Conservation (phyloP, 2,329 filamentous ascomycete genomes). For the Beauveria varroae region DNA sequence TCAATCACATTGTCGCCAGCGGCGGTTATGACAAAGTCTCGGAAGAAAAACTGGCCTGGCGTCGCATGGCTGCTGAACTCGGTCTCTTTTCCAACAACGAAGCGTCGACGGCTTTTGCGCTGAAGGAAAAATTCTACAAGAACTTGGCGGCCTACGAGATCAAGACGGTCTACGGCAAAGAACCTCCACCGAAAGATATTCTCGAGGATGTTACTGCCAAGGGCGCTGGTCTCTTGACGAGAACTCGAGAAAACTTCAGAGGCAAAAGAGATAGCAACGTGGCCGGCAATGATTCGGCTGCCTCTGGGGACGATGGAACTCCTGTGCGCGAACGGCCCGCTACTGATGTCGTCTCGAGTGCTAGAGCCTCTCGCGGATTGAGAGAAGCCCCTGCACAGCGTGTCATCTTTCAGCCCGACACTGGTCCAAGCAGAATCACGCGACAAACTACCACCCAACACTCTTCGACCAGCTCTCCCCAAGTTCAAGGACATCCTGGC, state of each 20-base stretch:
- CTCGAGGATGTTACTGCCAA: constrained; percentile 82
- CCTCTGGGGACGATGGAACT: constrained; percentile 53
- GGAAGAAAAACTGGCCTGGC: constrained; percentile 79
- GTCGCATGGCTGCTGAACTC: constrained; percentile 68
- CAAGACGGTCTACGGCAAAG: constrained; percentile 64
- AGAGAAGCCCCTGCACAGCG: constrained; percentile 79
- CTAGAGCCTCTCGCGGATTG: constrained; percentile 56
- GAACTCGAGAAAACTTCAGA: constrained; percentile 70
- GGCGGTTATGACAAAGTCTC: constrained; percentile 84
- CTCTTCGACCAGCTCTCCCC: constrained; percentile 19
- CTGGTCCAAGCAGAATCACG: constrained; percentile 54
- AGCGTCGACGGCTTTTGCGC: constrained; percentile 73
- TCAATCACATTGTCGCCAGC: constrained; percentile 65
- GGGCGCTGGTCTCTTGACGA: constrained; percentile 68
- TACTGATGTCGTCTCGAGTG: constrained; percentile 45
- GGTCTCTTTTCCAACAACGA: constrained; percentile 68
- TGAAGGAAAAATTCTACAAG: constrained; percentile 87
- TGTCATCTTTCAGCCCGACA: constrained; percentile 78
- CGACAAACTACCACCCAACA: constrained; percentile 48
- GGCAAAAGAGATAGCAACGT: constrained; percentile 40
- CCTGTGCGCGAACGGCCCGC: constrained; percentile 46
- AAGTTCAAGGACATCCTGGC: constrained; percentile 23
- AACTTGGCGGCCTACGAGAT: constrained; percentile 86
- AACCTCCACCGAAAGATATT: constrained; percentile 81
- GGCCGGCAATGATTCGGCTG: constrained; percentile 49